Evolutionary conservation across 495 filamentous ascomycete species (phyloP), one percentile per base, ranked within the genome.

Genomic region (Massariosphaeria phaeospora): DNA sequence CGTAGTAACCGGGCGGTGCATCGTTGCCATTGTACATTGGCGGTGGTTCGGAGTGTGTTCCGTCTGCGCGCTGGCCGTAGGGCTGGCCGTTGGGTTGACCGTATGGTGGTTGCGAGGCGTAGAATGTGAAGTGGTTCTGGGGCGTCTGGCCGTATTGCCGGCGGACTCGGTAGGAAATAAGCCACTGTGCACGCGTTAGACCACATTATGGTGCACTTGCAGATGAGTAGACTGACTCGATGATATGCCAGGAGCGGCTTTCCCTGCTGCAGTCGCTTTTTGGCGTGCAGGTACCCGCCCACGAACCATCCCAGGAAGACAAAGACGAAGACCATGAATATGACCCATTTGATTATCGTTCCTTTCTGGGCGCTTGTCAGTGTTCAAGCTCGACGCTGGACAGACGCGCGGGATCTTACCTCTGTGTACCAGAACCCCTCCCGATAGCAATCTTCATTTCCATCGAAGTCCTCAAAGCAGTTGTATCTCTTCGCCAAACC

Each of bases 231-330:
- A 57, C 62, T 23, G 59, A 89, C 85, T 61, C 80, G 72, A 66
- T 91, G 85, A 67, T 89, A 89, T 26, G 55, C 63, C 36, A 88
- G 68, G 6, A 85, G 84, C 10, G 73, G 69, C 35, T 77, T 64
- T 13, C 84, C 84, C 58, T 75, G 78, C 35, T 70, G 73, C 45
- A 89, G 70, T 39, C 87, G 76, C 38, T 72, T 70, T 69, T 80
- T 76, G 33, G 85, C 86, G 66, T 90, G 86, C 12, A 70, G 52
- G 56, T 81, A 75, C 57, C 79, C 78, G 59, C 81, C 81, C 29
- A 81, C 65, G 26, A 86, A 62, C 61, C 82, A 71, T 52, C 78
- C 73, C 24, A 80, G 64, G 57, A 76, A 57, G 50, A 83, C 63
- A 33, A 83, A 30, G 52, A 84, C 76, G 41, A 72, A 54, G 45